Base-by-base conservation (phyloP, 2,329 filamentous ascomycete genomes). In the Aquanectria penicillioides region DNA sequence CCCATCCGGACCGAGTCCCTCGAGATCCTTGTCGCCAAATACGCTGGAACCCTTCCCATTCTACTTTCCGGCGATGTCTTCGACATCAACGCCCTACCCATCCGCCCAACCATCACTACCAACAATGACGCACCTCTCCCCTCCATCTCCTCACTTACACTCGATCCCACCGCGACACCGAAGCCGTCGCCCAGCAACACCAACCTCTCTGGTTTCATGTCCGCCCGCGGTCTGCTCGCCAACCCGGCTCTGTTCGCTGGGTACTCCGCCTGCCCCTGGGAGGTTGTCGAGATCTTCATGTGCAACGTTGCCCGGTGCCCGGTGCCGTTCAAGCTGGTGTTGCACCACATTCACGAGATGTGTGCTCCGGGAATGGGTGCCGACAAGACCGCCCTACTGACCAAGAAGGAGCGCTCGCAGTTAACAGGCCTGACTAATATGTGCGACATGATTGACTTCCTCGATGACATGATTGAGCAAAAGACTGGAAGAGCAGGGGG, bases 11-110 rank as follows among this genome's bases (percentile, higher is more conserved):
- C 86, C 31, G 86, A 86, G 34, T 85, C 88, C 0, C 83, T 91
- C 9, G 79, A 81, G 46, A 73, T 83, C 11, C 75, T 90, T 10
- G 83, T 82, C 3, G 74, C 79, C 12, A 82, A 79, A 62, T 83
- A 84, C 69, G 75, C 83, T 46, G 69, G 78, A 46, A 78, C 76
- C n/a, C 78, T 91, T 0, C 89, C 88, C 0, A 81, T 90, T 31
- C 77, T 91, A 6, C 82, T 89, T 3, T 91, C 89, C n/a, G 89
- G 89, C 13, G 89, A 91, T 65, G 83, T 90, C 17, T 90, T 89
- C 65, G 82, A 86, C 25, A 77, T 89, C 47, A 73, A 74, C 47
- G 67, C 78, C 10, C 75, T 86, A 22, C 83, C 83, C 11, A 80
- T 83, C 44, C 62, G 70, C 22, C 64, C 72, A 6, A 69, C 71